Base-by-base conservation (phyloP, 148 eudicot genomes). In the Heliamphora exappendiculata region DNA sequence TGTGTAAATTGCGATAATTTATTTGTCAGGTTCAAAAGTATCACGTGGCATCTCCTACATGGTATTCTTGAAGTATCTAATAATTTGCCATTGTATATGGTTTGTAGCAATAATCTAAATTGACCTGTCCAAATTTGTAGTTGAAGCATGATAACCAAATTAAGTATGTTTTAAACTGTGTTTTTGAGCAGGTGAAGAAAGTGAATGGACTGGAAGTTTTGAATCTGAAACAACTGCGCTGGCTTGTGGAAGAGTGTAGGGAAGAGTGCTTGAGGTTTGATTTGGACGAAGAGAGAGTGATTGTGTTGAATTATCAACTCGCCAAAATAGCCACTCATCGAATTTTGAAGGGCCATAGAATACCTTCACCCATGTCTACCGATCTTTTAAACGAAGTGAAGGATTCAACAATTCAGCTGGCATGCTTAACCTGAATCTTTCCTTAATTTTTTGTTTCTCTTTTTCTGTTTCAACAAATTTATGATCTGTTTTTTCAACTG, bases 231-330 rank as follows among this genome's bases (percentile, higher is more conserved):
- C 97, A 94, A 53, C 31, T 94, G 71, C 78, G 92, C 78, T 86
- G 74, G 42, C 91, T 94, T 53, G 92, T 94, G 42, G 96, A 90
- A 60, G 89, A 86, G 13, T 84, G 97, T 74, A 85, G 76, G 29
- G 87, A 86, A 78, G 89, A 86, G 76, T 86, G 64, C 57, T 68
- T 94, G 70, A 84, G 97, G 84, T 83, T 94, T 79, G 98, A 92
- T 88, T 83, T 92, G 79, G 98, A 94, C 29, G 97, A 92, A 33
- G 96, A 90, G 70, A 81, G 97, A 75, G 98, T 94, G 33, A 85
- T 94, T 73, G 92, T 87, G 58, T 84, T 94, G 74, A 86, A 90
- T 74, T 89, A 89, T 82, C 78, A 81, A 20, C 80, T 75, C 64
- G 98, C 97, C 57, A 90, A 87, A 83, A 83, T 89, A 62, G 97